Conservation (phyloP, 768 basidiomycete species). For the Podaxis mareebaensis region DNA sequence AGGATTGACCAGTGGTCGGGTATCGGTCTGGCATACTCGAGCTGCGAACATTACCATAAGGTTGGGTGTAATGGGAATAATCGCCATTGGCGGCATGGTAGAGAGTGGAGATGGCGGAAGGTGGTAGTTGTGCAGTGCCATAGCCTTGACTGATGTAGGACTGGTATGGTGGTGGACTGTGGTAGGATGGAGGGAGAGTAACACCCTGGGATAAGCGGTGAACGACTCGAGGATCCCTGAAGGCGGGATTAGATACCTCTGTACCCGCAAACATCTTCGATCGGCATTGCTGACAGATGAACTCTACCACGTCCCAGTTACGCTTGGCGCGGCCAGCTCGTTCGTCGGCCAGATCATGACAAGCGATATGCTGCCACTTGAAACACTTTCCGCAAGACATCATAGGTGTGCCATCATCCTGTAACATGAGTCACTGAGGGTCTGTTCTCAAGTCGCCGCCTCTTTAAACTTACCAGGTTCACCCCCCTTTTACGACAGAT, state of each 20-base stretch:
- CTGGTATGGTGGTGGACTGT: slow-evolving; percentile 1
- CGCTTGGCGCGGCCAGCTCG: slow-evolving; percentile 64
- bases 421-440: slow-evolving; percentile 13
- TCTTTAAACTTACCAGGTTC: slow-evolving; percentile 59
- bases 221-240: background rate
- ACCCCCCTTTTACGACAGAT: slow-evolving; percentile 72
- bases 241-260: background rate
- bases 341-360: slow-evolving; percentile 75
- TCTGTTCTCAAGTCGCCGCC: background rate
- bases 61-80: slow-evolving; percentile 8
- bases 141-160: slow-evolving; percentile 3
- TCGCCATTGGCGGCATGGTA: slow-evolving; percentile 14
- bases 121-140: background rate
- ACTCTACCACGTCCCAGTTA: slow-evolving; percentile 87
- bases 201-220: background rate
- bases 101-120: slow-evolving; percentile 6
- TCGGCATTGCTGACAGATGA: slow-evolving; percentile 67
- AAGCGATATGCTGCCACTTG: slow-evolving; percentile 89
- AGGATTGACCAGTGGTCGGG: slow-evolving; percentile 2
- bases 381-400: slow-evolving; percentile 81
- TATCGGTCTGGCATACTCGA: slow-evolving; percentile 5
- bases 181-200: background rate
- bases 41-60: slow-evolving; percentile 4
- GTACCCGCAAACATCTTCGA: slow-evolving; percentile 15
- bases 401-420: slow-evolving; percentile 83